Base-by-base conservation (phyloP, 371 early-diverging fungal species). In the Sporodiniella umbellata region DNA sequence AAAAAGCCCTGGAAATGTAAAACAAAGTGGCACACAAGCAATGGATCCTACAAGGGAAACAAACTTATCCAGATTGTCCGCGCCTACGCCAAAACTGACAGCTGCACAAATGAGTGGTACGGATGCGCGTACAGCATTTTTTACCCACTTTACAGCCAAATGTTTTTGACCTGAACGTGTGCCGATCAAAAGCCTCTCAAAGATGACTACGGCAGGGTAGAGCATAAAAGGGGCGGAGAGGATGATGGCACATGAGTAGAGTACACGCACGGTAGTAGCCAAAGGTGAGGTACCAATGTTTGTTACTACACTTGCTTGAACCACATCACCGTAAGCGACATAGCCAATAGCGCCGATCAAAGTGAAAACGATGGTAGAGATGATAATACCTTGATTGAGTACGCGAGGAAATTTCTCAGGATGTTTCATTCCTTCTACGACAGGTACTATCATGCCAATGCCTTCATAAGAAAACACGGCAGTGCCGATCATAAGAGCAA, bases 391-490 rank as follows among this genome's bases (percentile, higher is more conserved):
- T 23, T 70, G 30, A 2, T 73, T 79, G 23, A 92, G 63, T 6
- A 86, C 85, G 2, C 45, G 46, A 18, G 79, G 74, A 51, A 92
- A 90, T 48, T 83, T 74, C 22, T 70, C 53, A 7, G 85, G 83
- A 7, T 78, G 68, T 30, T 74, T 76, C 83, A 84, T 83, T n/a
- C 81, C 78, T 57, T 83, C 74, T 8, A 77, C 74, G 48, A 83
- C 75, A 4, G 83, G 80, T 18, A 48, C 8, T 14, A 48, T 61
- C 66, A 68, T 65, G 25, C 63, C 68, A 37, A 90, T 85, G 42
- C 93, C 93, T 70, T 92, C 93, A 64, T 87, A 92, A 14, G 90
- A 84, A 69, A 88, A 92, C 48, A 91, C 85, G 39, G 92, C 89
- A 21, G 92, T 92, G 15, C 92, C 93, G 31, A 92, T 78, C 64